Conservation (phyloP, 768 basidiomycete species). For the Tremella mesenterica region DNA sequence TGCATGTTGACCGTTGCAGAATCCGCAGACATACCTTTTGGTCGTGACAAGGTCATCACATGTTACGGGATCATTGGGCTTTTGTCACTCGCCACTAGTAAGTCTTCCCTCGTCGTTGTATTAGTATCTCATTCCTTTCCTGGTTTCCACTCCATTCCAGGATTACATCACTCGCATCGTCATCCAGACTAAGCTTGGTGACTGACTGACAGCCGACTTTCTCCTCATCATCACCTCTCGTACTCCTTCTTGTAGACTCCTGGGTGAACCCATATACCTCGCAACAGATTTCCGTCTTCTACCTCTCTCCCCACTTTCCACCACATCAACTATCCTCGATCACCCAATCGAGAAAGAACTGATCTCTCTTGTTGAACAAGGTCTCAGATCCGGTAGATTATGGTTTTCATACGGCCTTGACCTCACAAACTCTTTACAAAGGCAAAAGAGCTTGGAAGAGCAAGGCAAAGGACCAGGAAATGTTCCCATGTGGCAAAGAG, state of each 20-base stretch:
- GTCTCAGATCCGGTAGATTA: slow-evolving; percentile 69
- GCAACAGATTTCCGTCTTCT: slow-evolving; percentile 87
- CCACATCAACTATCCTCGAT: slow-evolving; percentile 56
- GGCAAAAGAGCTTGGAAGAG: slow-evolving; percentile 59
- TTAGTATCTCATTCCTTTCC: background rate
- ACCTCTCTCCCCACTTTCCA: slow-evolving; percentile 66
- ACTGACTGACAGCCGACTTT: slow-evolving; percentile 97
- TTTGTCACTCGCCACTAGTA: slow-evolving; percentile 47
- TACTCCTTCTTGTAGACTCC: slow-evolving; percentile 64
- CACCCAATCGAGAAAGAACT: slow-evolving; percentile 83
- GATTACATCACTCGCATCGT: background rate
- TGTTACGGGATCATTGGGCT: slow-evolving; percentile 51
- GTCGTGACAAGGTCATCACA: slow-evolving; percentile 44
- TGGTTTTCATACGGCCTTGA: slow-evolving; percentile 88
- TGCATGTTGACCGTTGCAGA: slow-evolving; percentile 2
- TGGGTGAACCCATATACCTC: slow-evolving; percentile 78
- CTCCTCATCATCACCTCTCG: slow-evolving; percentile 78
- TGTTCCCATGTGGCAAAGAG: slow-evolving; percentile 49
- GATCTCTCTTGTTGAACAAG: slow-evolving; percentile 73
- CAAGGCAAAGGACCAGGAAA: slow-evolving; percentile 45
- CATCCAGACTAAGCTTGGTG: background rate
- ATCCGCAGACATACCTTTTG: slow-evolving; percentile 29
- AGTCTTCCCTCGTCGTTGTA: slow-evolving; percentile 7
- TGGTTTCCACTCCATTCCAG: too few species aligned
- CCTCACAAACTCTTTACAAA: slow-evolving; percentile 75